These are phyloP conservation scores for Pestalotiopsis sp. DNA, from an alignment of 2,329 filamentous ascomycete genomes.

Conservation along the genomic window DNA sequence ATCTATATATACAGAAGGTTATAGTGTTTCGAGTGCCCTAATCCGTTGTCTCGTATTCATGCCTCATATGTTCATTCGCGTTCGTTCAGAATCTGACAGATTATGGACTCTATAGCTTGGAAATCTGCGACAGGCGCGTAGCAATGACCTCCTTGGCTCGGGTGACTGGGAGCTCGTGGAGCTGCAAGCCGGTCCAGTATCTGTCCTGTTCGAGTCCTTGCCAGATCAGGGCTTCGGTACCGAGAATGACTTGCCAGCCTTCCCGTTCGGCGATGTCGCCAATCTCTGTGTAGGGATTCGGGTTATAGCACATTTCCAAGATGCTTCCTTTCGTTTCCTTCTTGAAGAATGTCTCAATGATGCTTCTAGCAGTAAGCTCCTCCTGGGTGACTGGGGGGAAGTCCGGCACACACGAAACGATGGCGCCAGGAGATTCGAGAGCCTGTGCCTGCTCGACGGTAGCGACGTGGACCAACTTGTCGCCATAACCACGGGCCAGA, in stretches of 20 bases:
- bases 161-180: constrained; percentile 60
- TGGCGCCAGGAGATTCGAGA: constrained; percentile 63
- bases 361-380: constrained; percentile 61
- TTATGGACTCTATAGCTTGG: constrained; percentile 24
- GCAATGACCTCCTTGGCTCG: constrained; percentile 57
- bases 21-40: neutral
- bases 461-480: constrained; percentile 61
- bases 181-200: constrained; percentile 65
- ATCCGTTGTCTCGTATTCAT: neutral
- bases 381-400: constrained; percentile 66
- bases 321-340: constrained; percentile 65
- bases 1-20: constrained; percentile 3
- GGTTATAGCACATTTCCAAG: constrained; percentile 85
- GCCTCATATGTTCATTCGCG: neutral
- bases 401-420: constrained; percentile 77
- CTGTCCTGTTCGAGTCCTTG: constrained; percentile 67
- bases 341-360: constrained; percentile 52
- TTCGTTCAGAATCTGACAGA: neutral
- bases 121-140: constrained; percentile 38
- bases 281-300: constrained; percentile 68
- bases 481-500: constrained; percentile 57
- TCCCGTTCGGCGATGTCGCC: constrained; percentile 59
- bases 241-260: constrained; percentile 75
- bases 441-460: constrained; percentile 60
- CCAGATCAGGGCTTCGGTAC: constrained; percentile 77